These are phyloP conservation scores for Fragilariopsis cylindrus DNA, from an alignment of 108 stramenopile species.

Conservation along the genomic window DNA sequence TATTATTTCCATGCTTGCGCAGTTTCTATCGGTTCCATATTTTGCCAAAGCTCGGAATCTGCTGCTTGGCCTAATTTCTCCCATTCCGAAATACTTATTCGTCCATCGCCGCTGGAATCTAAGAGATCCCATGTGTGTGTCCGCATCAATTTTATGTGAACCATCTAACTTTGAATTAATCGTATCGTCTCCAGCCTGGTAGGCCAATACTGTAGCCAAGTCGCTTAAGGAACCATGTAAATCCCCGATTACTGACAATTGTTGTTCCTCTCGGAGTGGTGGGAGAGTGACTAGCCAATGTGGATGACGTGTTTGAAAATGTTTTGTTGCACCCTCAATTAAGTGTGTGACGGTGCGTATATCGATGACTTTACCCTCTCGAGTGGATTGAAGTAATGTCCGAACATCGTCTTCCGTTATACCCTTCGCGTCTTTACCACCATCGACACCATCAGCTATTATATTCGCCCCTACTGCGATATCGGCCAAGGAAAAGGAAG, in stretches of 20 bases:
- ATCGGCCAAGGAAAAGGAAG: background rate
- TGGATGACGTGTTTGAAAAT: background rate
- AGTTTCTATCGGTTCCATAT: too few species aligned
- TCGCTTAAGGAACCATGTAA: conserved; percentile 45
- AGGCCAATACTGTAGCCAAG: conserved; percentile 28
- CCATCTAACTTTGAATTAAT: background rate
- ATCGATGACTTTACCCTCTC: conserved; percentile 15
- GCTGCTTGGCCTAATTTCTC: conserved; percentile 4
- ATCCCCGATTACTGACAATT: conserved; percentile 44
- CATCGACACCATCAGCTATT: background rate
- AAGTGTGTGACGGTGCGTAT: conserved; percentile 5
- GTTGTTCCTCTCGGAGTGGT: conserved; percentile 1
- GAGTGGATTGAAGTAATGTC: conserved; percentile 11
- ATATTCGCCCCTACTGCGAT: background rate
- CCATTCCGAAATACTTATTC: conserved; percentile 9
- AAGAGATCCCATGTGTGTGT: conserved; percentile 25
- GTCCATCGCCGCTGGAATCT: conserved; percentile 21
- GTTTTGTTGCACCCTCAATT: background rate
- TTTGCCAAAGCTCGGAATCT: background rate
- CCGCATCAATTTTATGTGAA: conserved; percentile 13
- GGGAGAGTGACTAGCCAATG: background rate
- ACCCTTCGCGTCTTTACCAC: background rate
- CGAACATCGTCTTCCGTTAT: conserved; percentile 6
- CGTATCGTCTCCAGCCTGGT: background rate
- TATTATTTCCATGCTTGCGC: too few species aligned